Percentiles rank a stretch among this genome's conserved stretches.
Conservation (phyloP, 2,329 filamentous ascomycete species). For the Fusarium concolor region DNA sequence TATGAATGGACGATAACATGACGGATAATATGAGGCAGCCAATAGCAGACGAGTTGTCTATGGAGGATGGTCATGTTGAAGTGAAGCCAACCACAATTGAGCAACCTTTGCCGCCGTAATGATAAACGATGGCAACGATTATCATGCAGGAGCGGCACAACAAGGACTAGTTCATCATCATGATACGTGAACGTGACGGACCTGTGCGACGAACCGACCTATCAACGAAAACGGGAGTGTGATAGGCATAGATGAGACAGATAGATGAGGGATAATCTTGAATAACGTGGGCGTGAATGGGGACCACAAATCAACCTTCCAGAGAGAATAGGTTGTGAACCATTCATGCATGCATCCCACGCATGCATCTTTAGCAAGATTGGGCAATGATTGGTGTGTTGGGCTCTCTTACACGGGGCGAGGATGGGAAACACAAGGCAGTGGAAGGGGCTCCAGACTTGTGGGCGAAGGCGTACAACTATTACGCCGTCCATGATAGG, state of each 20-base stretch:
- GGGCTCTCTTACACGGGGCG: conserved; percentile 3
- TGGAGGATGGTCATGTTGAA: conserved; percentile 17
- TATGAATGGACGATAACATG: conserved; percentile 8
- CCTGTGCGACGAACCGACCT: conserved; percentile 20
- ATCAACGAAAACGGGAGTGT: conserved; percentile 15
- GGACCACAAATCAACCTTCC: conserved; percentile 29
- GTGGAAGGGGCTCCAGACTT: neutral
- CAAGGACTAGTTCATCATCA: conserved; percentile 12
- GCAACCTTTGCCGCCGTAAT: conserved; percentile 18
- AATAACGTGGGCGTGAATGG: conserved; percentile 21
- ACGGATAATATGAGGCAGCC: conserved; percentile 27
- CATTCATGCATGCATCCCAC: conserved; percentile 48
- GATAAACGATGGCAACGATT: conserved; percentile 13
- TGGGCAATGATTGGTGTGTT: conserved; percentile 23
- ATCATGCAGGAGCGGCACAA: conserved; percentile 1
- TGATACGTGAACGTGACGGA: conserved; percentile 23
- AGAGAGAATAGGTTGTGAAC: conserved; percentile 16
- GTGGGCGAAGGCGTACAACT: conserved; percentile 24
- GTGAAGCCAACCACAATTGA: conserved; percentile 11
- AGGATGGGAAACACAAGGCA: conserved; percentile 4
- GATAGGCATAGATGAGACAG: conserved; percentile 20
- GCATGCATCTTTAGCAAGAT: conserved; percentile 35
- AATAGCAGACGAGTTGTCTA: conserved; percentile 8
- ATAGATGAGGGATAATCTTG: conserved; percentile 45
- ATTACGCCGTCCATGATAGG: conserved; percentile 20